Percentiles rank a stretch among this genome's conserved stretches.
These are phyloP conservation scores for Podospora pseudoanserina DNA, from an alignment of 495 filamentous ascomycete species.

Conservation along the genomic window DNA sequence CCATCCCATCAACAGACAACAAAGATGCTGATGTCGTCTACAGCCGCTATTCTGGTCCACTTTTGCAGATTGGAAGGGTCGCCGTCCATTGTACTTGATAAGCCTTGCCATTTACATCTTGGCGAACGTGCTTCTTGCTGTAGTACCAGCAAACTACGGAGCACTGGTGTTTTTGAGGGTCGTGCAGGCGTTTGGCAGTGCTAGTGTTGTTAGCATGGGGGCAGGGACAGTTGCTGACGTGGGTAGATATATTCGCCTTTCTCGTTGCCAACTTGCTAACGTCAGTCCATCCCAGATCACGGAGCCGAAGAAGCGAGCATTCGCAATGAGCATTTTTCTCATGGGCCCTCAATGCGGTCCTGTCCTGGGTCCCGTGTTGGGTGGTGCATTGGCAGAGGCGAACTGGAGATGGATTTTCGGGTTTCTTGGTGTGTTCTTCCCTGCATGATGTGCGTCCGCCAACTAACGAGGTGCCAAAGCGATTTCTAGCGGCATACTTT, in stretches of 20 bases:
- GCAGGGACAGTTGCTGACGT: slow-evolving; percentile 17
- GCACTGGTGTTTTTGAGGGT: slow-evolving; percentile 13
- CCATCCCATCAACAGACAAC: not conserved
- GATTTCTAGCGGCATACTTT: slow-evolving; percentile 12
- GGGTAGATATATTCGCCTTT: slow-evolving; percentile 1
- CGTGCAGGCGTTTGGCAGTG: slow-evolving; percentile 11
- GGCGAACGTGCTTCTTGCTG: slow-evolving; percentile 14
- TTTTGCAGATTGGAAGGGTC: slow-evolving; percentile 18
- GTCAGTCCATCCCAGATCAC: slow-evolving; percentile 10
- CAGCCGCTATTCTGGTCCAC: slow-evolving; percentile 18
- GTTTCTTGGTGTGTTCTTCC: slow-evolving; percentile 12
- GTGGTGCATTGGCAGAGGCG: slow-evolving; percentile 16
- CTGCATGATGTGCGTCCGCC: not conserved
- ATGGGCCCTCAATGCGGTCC: slow-evolving; percentile 18
- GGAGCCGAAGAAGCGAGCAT: slow-evolving; percentile 16
- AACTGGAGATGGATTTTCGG: slow-evolving; percentile 22
- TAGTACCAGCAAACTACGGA: slow-evolving; percentile 12
- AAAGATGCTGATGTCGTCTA: not conserved
- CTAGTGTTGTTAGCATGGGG: slow-evolving; percentile 17
- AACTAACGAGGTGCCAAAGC: slow-evolving; percentile 1
- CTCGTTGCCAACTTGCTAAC: not conserved
- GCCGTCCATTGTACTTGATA: slow-evolving; percentile 15
- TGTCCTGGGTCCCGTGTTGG: slow-evolving; percentile 14
- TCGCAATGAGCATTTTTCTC: slow-evolving; percentile 18
- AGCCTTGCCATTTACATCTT: slow-evolving; percentile 14